These are phyloP conservation scores for Isoetes engelmannii DNA, from an alignment of 83 land plant genomes.

Conservation along the genomic window DNA sequence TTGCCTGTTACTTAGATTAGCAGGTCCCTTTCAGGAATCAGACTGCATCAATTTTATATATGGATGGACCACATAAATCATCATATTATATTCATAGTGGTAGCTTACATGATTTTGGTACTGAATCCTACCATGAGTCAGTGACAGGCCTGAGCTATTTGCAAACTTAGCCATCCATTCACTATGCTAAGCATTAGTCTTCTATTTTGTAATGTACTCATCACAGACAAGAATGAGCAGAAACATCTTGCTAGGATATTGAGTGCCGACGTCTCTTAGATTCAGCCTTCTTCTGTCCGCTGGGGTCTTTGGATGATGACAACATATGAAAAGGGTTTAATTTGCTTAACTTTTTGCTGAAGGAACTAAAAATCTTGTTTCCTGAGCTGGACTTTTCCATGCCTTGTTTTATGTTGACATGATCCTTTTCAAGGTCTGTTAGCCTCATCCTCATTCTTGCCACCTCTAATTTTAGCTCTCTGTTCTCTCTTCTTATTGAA, in stretches of 20 bases:
- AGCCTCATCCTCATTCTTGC: conserved; percentile 80
- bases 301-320: not conserved
- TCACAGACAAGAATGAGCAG: too few relatives aligned
- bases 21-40: too few relatives aligned
- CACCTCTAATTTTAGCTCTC: conserved; percentile 71
- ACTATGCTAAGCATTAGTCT: too few relatives aligned
- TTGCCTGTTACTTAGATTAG: too few relatives aligned
- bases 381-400: conserved; percentile 44
- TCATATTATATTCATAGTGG: too few relatives aligned
- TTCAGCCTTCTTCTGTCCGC: not conserved
- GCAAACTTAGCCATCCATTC: too few relatives aligned
- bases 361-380: conserved; percentile 44
- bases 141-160: too few relatives aligned
- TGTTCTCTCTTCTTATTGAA: conserved; percentile 67
- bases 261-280: conserved; percentile 7
- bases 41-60: too few relatives aligned
- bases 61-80: too few relatives aligned
- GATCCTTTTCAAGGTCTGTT: conserved; percentile 59
- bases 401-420: conserved; percentile 62
- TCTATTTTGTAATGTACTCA: too few relatives aligned
- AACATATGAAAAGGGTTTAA: conserved; percentile 34
- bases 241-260: not conserved
- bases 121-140: too few relatives aligned
- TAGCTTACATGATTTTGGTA: too few relatives aligned
- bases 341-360: conserved; percentile 50